Percentiles rank a stretch among this genome's conserved stretches.
Conservation (phyloP, 768 basidiomycete genomes). For the Russula earlei region DNA sequence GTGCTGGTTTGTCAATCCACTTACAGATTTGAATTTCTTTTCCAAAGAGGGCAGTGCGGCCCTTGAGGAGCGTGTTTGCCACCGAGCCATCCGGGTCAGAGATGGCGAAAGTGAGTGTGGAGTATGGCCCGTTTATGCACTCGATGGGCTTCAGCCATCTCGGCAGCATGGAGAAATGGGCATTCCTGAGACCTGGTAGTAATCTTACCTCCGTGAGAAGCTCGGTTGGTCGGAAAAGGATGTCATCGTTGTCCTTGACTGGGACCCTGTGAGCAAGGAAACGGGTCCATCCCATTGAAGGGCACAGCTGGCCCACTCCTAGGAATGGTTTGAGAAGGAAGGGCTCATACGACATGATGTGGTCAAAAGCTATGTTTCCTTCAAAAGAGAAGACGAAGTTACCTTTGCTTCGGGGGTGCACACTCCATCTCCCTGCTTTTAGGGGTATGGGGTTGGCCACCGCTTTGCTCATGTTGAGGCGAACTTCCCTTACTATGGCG, state of each 20-base stretch:
- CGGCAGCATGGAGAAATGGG: neutral
- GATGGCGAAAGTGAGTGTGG: neutral
- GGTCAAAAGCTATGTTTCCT: no score
- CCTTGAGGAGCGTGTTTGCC: neutral
- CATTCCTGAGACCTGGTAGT: neutral
- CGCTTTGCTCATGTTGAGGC: neutral
- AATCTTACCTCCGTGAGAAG: neutral
- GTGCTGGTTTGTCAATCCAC: neutral
- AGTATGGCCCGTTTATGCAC: fast-evolving
- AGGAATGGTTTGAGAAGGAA: neutral
- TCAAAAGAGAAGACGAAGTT: no score
- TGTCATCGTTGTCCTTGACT: fast-evolving
- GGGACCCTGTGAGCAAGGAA: neutral
- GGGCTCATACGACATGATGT: neutral
- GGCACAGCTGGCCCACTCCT: neutral
- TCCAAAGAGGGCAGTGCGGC: neutral
- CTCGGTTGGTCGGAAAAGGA: fast-evolving
- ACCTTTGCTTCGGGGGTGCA: neutral
- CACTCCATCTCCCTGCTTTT: neutral
- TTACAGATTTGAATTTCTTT: neutral
- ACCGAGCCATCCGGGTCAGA: neutral
- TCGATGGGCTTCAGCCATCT: neutral
- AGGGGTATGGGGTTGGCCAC: neutral
- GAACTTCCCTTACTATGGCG: neutral
- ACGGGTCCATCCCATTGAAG: neutral